Conservation (phyloP, 352 stramenopile genomes). For the Peronospora belbahrii region DNA sequence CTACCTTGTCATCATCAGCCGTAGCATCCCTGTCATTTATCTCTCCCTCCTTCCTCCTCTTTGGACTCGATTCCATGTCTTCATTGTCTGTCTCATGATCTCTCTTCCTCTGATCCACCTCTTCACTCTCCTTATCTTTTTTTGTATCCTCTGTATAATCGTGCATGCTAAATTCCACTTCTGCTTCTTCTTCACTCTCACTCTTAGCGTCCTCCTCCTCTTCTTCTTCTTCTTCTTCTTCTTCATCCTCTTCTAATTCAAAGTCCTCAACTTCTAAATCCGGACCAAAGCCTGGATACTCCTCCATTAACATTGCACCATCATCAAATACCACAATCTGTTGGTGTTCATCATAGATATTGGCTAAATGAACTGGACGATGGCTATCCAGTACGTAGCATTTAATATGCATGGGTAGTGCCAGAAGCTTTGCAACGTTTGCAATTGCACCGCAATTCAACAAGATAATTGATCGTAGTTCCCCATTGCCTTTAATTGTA, state of each 20-base stretch:
- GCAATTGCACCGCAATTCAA: slow-evolving; percentile 92
- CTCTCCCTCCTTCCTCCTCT: slow-evolving; percentile 21
- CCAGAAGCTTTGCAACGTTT: slow-evolving; percentile 85
- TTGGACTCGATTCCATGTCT: slow-evolving; percentile 11
- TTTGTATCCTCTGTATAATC: slow-evolving; percentile 43
- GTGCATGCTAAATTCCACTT: slow-evolving; percentile 29
- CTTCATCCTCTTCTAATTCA: slow-evolving; percentile 54
- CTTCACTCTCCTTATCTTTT: slow-evolving; percentile 41
- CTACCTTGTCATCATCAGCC: slow-evolving; percentile 9
- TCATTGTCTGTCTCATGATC: slow-evolving; percentile 31
- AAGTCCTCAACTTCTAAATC: slow-evolving; percentile 73
- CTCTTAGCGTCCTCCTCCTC: slow-evolving; percentile 32
- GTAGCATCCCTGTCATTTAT: slow-evolving; percentile 16
- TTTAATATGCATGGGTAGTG: slow-evolving; percentile 49
- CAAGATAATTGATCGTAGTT: slow-evolving; percentile 88
- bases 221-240: slow-evolving; percentile 49
- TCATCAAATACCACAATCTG: slow-evolving; percentile 83
- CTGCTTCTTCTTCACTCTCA: slow-evolving; percentile 29
- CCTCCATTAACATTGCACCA: slow-evolving; percentile 52
- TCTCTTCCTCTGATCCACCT: slow-evolving; percentile 25
- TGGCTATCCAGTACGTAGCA: slow-evolving; percentile 95
- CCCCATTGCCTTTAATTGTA: slow-evolving; percentile 23
- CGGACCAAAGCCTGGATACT: slow-evolving; percentile 77
- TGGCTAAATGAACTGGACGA: slow-evolving; percentile 93
- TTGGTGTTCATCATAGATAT: slow-evolving; percentile 87